Conservation (phyloP, 305 asterid genomes). For the Fraxinus dipetala region DNA sequence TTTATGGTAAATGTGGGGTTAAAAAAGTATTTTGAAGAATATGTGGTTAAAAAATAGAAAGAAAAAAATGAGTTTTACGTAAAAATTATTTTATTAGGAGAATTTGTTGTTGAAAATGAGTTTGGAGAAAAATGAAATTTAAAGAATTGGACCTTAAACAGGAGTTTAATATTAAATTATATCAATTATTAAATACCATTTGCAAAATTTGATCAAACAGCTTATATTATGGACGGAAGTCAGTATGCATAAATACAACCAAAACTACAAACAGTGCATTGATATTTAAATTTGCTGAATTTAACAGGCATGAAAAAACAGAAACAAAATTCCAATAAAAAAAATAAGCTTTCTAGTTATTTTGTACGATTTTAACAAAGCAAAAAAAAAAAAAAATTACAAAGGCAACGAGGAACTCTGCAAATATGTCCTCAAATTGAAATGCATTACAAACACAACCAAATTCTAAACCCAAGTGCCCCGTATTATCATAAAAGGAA, state of each 20-base stretch:
- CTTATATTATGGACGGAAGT: neutral
- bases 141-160: neutral
- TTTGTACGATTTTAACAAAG: neutral
- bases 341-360: neutral
- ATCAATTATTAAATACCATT: neutral
- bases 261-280: neutral
- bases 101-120: neutral
- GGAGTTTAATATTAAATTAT: neutral
- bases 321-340: neutral
- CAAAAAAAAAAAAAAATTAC: neutral
- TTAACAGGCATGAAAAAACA: neutral
- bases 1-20: neutral
- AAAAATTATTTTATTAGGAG: neutral
- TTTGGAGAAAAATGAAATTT: neutral
- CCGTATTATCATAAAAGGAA: neutral
- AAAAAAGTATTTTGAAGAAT: neutral
- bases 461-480: neutral
- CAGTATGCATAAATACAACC: neutral
- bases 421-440: neutral
- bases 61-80: neutral
- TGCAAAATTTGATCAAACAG: neutral
- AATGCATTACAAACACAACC: neutral
- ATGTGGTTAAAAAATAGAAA: neutral
- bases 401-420: slow-evolving; percentile 1
- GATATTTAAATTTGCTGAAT: neutral